A percentile compares a stretch with the other conserved stretches of the same genome.
phyloP scores from a whole-genome alignment of 108 stramenopile species.

The Cafeteria roenbergensis region DNA sequence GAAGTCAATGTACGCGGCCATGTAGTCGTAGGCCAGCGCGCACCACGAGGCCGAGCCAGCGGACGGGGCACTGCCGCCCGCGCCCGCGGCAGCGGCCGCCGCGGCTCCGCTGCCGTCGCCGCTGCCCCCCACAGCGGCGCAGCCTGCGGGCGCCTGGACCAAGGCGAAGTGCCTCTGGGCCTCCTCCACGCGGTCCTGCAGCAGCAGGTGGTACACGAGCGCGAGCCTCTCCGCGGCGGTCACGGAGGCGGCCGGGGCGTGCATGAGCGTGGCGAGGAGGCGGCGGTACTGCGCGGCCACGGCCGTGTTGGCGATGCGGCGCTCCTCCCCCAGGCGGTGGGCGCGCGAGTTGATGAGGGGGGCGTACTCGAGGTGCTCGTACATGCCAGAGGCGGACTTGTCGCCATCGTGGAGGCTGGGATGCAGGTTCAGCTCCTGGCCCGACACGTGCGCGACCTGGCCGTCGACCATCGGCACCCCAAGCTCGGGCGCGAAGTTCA shows the following conservation, averaged over 20 bases:
- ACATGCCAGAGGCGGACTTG: no score
- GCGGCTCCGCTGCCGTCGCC: background rate
- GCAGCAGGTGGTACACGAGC: background rate
- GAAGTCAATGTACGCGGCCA: constrained; percentile 9
- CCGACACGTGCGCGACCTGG: no score
- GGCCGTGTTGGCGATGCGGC: background rate
- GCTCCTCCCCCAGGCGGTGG: background rate
- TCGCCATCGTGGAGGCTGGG: no score
- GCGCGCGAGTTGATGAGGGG: constrained; percentile 5
- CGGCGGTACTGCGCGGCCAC: background rate
- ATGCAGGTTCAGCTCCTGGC: no score
- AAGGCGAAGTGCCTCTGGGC: background rate
- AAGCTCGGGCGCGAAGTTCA: background rate
- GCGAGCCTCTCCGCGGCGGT: background rate
- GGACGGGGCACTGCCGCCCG: no score
- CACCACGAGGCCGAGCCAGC: background rate
- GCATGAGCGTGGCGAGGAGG: background rate
- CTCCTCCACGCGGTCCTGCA: constrained; percentile 11
- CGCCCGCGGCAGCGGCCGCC: background rate
- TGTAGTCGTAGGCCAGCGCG: constrained; percentile 5
- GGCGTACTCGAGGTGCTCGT: constrained; percentile 8
- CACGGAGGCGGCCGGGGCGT: background rate
- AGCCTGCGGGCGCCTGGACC: background rate
- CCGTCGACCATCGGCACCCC: background rate
- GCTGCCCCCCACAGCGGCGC: background rate